These are phyloP conservation scores for Aspergillus novofumigatus DNA, from an alignment of 2,329 filamentous ascomycete species.

Conservation along the genomic window DNA sequence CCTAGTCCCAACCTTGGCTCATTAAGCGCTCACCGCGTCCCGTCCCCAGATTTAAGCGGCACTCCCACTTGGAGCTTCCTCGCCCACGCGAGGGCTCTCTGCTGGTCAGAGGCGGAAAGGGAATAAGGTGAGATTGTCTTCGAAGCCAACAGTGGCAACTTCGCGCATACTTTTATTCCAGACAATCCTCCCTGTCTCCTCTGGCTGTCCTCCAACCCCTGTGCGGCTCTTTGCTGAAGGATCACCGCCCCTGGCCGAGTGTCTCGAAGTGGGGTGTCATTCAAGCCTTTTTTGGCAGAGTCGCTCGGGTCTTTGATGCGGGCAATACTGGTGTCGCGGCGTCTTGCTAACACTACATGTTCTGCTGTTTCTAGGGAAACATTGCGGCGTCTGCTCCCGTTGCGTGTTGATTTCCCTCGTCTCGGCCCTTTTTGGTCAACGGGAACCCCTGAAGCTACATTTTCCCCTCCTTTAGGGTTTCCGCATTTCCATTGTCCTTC, in stretches of 20 bases:
- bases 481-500: background rate
- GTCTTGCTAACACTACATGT: background rate
- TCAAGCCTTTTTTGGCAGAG: background rate
- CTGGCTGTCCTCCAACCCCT: background rate
- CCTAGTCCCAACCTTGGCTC: background rate
- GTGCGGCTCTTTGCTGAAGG: background rate
- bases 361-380: background rate
- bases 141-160: background rate
- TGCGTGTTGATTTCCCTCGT: background rate
- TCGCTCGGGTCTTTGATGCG: background rate
- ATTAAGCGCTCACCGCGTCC: conserved; percentile 7
- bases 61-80: conserved; percentile 14
- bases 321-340: background rate
- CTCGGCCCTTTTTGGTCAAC: background rate
- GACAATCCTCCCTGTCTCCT: background rate
- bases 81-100: conserved; percentile 11
- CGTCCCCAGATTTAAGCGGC: conserved; percentile 10
- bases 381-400: background rate
- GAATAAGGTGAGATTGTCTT: background rate
- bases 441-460: background rate
- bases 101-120: background rate
- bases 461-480: background rate
- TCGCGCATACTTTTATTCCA: background rate
- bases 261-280: background rate
- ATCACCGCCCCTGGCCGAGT: background rate